Evolutionary conservation across 495 filamentous ascomycete genomes (phyloP).

Genomic region (Paragyromitra xinjiangensis): DNA sequence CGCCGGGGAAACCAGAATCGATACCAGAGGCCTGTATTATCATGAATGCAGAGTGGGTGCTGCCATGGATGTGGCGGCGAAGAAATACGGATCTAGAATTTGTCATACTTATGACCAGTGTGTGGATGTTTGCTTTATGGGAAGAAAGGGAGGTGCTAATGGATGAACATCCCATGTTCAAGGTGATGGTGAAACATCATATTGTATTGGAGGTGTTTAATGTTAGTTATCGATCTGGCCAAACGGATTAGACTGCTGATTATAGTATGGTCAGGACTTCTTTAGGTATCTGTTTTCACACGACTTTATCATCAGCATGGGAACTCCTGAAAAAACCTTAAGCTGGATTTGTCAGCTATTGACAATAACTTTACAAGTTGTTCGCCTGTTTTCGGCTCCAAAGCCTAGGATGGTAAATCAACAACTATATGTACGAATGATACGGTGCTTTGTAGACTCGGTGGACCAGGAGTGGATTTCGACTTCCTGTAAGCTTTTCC

Average conservation of each 20-base stretch:
- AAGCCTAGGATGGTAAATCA: background rate
- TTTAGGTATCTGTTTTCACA: constrained; percentile 27
- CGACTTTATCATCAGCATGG: constrained; percentile 5
- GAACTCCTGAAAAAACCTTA: background rate
- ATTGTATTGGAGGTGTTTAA: constrained; percentile 23
- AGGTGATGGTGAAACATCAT: constrained; percentile 33
- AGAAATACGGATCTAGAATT: constrained; percentile 47
- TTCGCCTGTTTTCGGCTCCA: constrained; percentile 12
- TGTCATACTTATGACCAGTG: constrained; percentile 37
- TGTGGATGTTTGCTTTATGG: constrained; percentile 34
- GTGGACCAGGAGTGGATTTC: constrained; percentile 34
- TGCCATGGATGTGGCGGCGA: constrained; percentile 53
- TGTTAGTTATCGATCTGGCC: constrained; percentile 9
- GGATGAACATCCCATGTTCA: constrained; percentile 32
- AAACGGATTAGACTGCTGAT: background rate
- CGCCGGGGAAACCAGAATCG: background rate
- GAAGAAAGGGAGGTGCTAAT: background rate
- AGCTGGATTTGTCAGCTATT: constrained; percentile 12
- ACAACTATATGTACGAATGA: constrained; percentile 14
- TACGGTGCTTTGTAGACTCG: constrained; percentile 28
- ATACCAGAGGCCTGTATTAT: constrained; percentile 36
- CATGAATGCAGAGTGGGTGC: constrained; percentile 47
- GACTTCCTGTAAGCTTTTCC: constrained; percentile 13
- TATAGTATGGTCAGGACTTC: constrained; percentile 21
- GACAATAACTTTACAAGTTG: constrained; percentile 9